Evolutionary conservation across 108 stramenopile genomes (phyloP), one percentile per base, ranked within the genome.

Genomic region (Cyclotella kingstonii): DNA sequence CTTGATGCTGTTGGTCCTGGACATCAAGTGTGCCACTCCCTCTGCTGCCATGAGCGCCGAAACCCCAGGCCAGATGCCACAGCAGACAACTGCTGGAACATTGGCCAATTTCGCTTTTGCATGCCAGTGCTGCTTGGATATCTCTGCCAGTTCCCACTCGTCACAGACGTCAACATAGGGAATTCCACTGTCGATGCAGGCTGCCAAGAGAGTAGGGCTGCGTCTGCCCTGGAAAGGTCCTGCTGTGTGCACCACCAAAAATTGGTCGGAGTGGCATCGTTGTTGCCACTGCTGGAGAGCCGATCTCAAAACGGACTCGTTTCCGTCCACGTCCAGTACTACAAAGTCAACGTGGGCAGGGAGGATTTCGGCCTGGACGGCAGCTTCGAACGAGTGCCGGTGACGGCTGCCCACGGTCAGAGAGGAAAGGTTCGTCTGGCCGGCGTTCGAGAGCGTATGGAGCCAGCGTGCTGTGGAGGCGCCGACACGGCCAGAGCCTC

Each of bases 121-220:
- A 17, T 51, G 26, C 7, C 55, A 68, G 22, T 67, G 54, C 18
- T 65, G 21, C 62, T 85, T 87, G 27, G 86, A 82, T n/a, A 76
- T 64, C 31, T 59, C 34, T 7, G 84, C 83, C 14, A 87, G 77
- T 27, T 81, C 80, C 52, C 82, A 85, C 39, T 94, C 92, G 52
- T 94, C 92, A 56, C 92, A 94, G 15, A 94, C 92, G 65, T 94
- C 92, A 2, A 85, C 78, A 59, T 94, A 94, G 11, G 82, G 81
- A 47, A 89, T 70, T 0, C 50, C 40, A 4, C 61, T 11, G 15
- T 52, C 44, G n/a, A 85, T 54, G 50, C 84, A 79, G 6, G 78
- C 62, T 22, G 70, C 61, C 2, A 90, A 51, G 1, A 94, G 63
- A 29, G 72, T 68, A 15, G 83, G 73, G 5, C 69, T 43, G 21